Evolutionary conservation across 345 rosid species (phyloP), one percentile per base, ranked within the genome.

Genomic region (Syzygium jambos): DNA sequence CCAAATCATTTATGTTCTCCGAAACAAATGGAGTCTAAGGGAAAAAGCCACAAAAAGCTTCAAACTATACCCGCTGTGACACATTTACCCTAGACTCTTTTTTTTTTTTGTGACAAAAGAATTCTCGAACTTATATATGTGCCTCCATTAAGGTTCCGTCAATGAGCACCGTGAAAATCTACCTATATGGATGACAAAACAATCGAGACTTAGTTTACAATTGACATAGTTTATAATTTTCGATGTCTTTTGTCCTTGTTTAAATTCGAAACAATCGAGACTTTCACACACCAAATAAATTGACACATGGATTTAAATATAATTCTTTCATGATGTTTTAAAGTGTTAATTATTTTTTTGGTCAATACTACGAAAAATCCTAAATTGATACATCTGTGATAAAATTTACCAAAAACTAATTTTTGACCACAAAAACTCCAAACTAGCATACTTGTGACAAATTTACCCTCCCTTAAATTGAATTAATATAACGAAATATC

Each of bases 11-110:
- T 43, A 43, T 43, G 7, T 43, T 43, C 46, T 7, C 1, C 46
- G 46, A 43, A 43, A 43, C 46, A 43, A 6, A 43, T 1, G 7
- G 46, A 43, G 46, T 43, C 11, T 2, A 16, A 73, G 0, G 7
- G 11, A 68, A 68, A 68, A 17, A 16, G 11, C 0, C 78, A 65
- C 1, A 7, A 1, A 65, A 65, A 1, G 30, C 5, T 5, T 8
- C 43, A 30, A 65, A 30, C 0, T 29, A 65, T 65, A 14, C 21
- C 2, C 4, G 29, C 0, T 7, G 9, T 29, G 19, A 7, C 0
- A 65, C 16, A 30, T 59, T 59, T 27, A 25, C 29, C 1, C 7
- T 43, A 43, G 46, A 43, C 46, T 43, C 43, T n/a, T n/a, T 43
- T 43, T 43, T 43, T 41, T 43, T 43, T 43, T 43, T 43, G 46